Conservation (phyloP, 1,284 basidiomycete genomes). For the Paramarasmius palmivorus region DNA sequence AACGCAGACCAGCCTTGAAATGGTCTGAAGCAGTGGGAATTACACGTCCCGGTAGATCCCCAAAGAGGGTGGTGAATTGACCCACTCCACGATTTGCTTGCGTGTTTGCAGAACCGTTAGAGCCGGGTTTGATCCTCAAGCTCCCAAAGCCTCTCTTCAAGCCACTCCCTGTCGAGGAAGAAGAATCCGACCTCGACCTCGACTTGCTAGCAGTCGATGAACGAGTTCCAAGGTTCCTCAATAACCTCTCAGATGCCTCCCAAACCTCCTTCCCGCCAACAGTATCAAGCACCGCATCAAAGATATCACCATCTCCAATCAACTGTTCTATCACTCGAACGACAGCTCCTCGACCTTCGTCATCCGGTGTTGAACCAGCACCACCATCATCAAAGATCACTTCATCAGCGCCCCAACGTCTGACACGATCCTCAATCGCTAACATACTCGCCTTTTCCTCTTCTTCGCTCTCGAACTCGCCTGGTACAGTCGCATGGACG, state of each 20-base stretch:
- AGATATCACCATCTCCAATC: conserved; percentile 54
- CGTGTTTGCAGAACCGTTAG: conserved; percentile 12
- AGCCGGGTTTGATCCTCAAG: conserved; percentile 8
- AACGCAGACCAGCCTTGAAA: conserved; percentile 68
- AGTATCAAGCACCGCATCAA: conserved; percentile 82
- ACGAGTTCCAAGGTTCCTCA: conserved; percentile 32
- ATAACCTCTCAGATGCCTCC: conserved; percentile 65
- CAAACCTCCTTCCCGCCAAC: conserved; percentile 77
- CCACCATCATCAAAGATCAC: conserved; percentile 19
- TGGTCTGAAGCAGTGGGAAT: conserved; percentile 71
- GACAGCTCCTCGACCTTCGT: conserved; percentile 38
- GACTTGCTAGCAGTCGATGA: not conserved
- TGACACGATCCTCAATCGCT: not conserved
- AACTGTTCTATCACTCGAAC: conserved; percentile 56
- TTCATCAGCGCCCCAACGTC: conserved; percentile 9
- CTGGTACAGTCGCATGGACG: conserved; percentile 61
- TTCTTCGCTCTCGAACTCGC: conserved; percentile 20
- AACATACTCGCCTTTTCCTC: conserved; percentile 12
- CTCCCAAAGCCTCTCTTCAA: conserved; percentile 21
- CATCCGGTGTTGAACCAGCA: no score
- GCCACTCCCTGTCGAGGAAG: conserved; percentile 27
- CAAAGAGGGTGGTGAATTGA: conserved; percentile 77
- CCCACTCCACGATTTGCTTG: conserved; percentile 27
- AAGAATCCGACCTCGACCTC: conserved; percentile 6
- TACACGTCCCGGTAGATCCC: conserved; percentile 59